Conservation (phyloP, 345 rosid species). For the Psidium friedrichsthalianum region DNA sequence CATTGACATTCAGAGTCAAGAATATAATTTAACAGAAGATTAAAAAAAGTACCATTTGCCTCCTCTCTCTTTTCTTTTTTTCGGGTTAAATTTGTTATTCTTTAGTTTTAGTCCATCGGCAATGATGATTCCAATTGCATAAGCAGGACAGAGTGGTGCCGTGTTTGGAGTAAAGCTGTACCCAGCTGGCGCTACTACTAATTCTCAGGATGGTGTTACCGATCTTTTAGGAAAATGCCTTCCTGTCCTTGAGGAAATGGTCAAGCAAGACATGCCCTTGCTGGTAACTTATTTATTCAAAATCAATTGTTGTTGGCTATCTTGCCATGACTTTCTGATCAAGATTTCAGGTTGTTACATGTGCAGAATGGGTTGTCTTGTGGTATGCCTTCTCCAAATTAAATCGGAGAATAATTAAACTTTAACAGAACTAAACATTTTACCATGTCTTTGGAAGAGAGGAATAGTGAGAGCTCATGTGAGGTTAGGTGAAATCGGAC, state of each 20-base stretch:
- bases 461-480: not conserved
- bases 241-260: constrained; percentile 87
- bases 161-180: constrained; percentile 90
- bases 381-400: not conserved
- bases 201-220: constrained; percentile 94
- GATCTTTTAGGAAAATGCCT: constrained; percentile 85
- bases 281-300: constrained; percentile 36
- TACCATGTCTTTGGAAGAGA: not conserved
- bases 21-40: not conserved
- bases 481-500: not conserved
- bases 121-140: not conserved
- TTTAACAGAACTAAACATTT: not conserved
- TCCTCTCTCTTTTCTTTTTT: not conserved
- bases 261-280: constrained; percentile 72
- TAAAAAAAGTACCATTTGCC: not conserved
- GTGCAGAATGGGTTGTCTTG: not conserved
- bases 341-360: not conserved
- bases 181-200: constrained; percentile 96
- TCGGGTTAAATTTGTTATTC: not conserved
- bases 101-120: not conserved
- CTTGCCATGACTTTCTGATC: not conserved
- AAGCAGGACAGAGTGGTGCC: constrained; percentile 65
- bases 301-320: not conserved
- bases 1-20: not conserved
- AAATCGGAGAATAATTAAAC: not conserved